Percentiles rank a stretch among this genome's conserved stretches.
These are phyloP conservation scores for Thalassia testudinum DNA, from an alignment of 116 monocot genomes.

Conservation along the genomic window DNA sequence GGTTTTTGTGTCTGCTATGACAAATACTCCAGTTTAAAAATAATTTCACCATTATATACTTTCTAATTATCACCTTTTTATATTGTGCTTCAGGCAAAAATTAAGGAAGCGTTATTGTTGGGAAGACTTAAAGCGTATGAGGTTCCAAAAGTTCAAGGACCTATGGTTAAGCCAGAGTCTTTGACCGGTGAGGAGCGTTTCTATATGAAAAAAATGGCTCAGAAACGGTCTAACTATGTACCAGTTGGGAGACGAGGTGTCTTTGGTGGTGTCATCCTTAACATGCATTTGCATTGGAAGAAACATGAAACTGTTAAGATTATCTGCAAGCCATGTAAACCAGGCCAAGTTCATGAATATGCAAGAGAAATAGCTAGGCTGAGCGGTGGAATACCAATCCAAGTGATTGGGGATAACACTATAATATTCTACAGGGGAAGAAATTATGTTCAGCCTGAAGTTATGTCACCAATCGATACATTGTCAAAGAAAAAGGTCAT, in stretches of 20 bases:
- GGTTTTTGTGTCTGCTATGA: no score
- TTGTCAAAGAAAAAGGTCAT: slow-evolving; percentile 73
- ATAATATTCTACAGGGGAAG: slow-evolving; percentile 82
- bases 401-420: slow-evolving; percentile 68
- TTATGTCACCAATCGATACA: slow-evolving; percentile 84
- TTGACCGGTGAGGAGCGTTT: slow-evolving; percentile 70
- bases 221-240: slow-evolving; percentile 81
- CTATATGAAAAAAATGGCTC: slow-evolving; percentile 79
- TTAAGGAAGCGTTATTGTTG: slow-evolving; percentile 53
- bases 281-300: slow-evolving; percentile 76
- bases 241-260: slow-evolving; percentile 62
- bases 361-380: slow-evolving; percentile 67
- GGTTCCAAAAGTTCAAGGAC: slow-evolving; percentile 57
- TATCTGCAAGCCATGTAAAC: slow-evolving; percentile 82
- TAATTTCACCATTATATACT: no score
- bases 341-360: slow-evolving; percentile 69
- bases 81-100: slow-evolving; percentile 46
- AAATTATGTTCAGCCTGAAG: slow-evolving; percentile 73
- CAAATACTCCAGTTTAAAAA: no score
- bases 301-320: slow-evolving; percentile 93
- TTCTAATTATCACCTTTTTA: neutral
- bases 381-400: slow-evolving; percentile 71
- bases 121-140: slow-evolving; percentile 77
- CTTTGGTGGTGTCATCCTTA: slow-evolving; percentile 46
- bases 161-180: slow-evolving; percentile 28